Conservation (phyloP, 2,329 filamentous ascomycete genomes). For the Uncinocarpus reesii region DNA sequence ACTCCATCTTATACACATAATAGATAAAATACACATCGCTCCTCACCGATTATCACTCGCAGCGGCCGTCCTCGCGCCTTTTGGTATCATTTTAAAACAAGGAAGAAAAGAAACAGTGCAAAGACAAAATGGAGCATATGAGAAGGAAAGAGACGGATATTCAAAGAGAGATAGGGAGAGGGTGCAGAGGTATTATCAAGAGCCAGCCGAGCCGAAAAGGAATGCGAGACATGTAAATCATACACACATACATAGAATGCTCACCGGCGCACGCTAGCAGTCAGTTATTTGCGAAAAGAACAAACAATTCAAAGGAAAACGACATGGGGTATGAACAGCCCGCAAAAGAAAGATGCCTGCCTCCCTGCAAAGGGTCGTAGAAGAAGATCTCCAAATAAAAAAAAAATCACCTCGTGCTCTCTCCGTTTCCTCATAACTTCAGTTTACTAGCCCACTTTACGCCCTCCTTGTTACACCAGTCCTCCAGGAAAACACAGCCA, state of each 20-base stretch:
- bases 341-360: not conserved
- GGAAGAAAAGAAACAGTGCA: not conserved
- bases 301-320: not conserved
- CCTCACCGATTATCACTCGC: not conserved
- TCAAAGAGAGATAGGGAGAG: not conserved
- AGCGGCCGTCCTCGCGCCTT: not conserved
- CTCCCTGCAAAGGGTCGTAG: not conserved
- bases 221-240: not conserved
- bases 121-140: not conserved
- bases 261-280: not conserved
- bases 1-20: too few relatives aligned
- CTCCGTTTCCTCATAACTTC: slow-evolving; percentile 25
- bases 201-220: not conserved
- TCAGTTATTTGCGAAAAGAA: not conserved
- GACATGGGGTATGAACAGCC: too few relatives aligned
- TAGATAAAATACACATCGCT: not conserved
- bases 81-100: not conserved
- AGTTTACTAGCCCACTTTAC: slow-evolving; percentile 37
- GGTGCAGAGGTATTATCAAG: not conserved
- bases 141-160: not conserved
- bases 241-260: not conserved
- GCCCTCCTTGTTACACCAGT: slow-evolving; percentile 39
- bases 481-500: slow-evolving; percentile 35
- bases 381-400: not conserved
- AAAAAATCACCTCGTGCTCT: not conserved